Evolutionary conservation across 805 yeast species (phyloP).

Genomic region (Myxozyma udenii): DNA sequence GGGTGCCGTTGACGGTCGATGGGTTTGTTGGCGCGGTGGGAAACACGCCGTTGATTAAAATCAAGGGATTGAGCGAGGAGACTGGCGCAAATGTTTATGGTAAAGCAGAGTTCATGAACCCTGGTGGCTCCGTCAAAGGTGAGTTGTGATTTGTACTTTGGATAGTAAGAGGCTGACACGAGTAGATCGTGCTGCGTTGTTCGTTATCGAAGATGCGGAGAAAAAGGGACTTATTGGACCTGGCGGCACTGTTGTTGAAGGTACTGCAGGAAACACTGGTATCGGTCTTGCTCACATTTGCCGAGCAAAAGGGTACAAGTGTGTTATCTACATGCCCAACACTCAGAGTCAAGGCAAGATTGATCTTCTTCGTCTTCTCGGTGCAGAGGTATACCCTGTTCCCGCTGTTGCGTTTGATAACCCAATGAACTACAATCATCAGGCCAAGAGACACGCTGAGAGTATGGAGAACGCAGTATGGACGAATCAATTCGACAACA

Average conservation of each 20-base stretch:
- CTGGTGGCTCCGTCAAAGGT: slow-evolving; percentile 82
- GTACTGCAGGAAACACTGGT: slow-evolving; percentile 96
- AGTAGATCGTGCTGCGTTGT: slow-evolving; percentile 77
- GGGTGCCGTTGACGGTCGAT: slow-evolving; percentile 63
- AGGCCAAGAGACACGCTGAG: slow-evolving; percentile 83
- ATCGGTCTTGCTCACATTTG: slow-evolving; percentile 79
- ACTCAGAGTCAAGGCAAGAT: slow-evolving; percentile 81
- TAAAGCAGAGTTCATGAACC: slow-evolving; percentile 89
- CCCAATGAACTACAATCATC: slow-evolving; percentile 83
- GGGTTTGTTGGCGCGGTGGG: slow-evolving; percentile 86
- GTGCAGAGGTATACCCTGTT: slow-evolving; percentile 85
- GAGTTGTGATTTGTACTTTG: background rate
- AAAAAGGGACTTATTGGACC: slow-evolving; percentile 54
- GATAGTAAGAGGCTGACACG: background rate
- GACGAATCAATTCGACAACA: slow-evolving; percentile 89
- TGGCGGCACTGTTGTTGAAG: slow-evolving; percentile 88
- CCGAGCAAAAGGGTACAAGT: slow-evolving; percentile 75
- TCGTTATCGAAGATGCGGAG: slow-evolving; percentile 76
- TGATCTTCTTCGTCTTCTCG: slow-evolving; percentile 67
- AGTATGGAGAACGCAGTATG: slow-evolving; percentile 73
- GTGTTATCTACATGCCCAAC: slow-evolving; percentile 87
- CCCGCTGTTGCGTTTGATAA: slow-evolving; percentile 81
- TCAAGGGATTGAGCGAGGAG: slow-evolving; percentile 54
- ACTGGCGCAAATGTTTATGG: slow-evolving; percentile 75
- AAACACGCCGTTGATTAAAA: slow-evolving; percentile 79